Conservation (phyloP, 352 stramenopile species). For the Phytophthora chlamydospora region DNA sequence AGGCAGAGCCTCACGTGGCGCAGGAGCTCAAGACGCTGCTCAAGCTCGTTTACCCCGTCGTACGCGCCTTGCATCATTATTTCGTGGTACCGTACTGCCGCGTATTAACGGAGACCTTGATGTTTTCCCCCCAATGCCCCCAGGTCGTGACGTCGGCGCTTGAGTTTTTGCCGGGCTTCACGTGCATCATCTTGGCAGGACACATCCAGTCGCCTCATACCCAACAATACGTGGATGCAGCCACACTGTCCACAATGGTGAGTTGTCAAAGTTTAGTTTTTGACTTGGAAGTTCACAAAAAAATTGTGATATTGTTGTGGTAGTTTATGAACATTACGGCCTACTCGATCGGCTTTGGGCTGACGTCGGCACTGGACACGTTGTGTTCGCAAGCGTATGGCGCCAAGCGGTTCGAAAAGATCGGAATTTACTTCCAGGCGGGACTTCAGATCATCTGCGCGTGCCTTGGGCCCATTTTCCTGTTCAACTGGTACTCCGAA, state of each 20-base stretch:
- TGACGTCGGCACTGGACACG: slow-evolving; percentile 79
- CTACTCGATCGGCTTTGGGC: slow-evolving; percentile 62
- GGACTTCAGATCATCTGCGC: slow-evolving; percentile 59
- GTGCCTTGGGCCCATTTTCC: slow-evolving; percentile 52
- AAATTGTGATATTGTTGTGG: neutral
- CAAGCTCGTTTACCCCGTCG: slow-evolving; percentile 52
- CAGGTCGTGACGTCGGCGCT: slow-evolving; percentile 47
- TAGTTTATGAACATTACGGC: slow-evolving; percentile 79
- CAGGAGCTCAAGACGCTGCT: slow-evolving; percentile 55
- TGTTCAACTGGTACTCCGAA: slow-evolving; percentile 67
- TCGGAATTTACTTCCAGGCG: slow-evolving; percentile 81
- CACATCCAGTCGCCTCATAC: slow-evolving; percentile 64
- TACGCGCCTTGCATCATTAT: slow-evolving; percentile 6
- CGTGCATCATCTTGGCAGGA: slow-evolving; percentile 61
- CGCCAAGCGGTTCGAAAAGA: slow-evolving; percentile 60
- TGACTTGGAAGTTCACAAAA: slow-evolving; percentile 4
- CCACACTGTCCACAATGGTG: slow-evolving; percentile 61
- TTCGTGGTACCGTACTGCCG: neutral
- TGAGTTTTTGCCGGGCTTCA: slow-evolving; percentile 60
- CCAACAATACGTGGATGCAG: slow-evolving; percentile 65
- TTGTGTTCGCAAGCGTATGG: slow-evolving; percentile 75
- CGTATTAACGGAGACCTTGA: neutral
- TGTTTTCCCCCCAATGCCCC: neutral
- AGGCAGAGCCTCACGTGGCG: slow-evolving; percentile 30
- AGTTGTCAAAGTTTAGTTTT: neutral